Percentiles rank a stretch among this genome's conserved stretches.
phyloP scores from a whole-genome alignment of 441 rosid genomes.

The Bocquillonia castaneifolia region DNA sequence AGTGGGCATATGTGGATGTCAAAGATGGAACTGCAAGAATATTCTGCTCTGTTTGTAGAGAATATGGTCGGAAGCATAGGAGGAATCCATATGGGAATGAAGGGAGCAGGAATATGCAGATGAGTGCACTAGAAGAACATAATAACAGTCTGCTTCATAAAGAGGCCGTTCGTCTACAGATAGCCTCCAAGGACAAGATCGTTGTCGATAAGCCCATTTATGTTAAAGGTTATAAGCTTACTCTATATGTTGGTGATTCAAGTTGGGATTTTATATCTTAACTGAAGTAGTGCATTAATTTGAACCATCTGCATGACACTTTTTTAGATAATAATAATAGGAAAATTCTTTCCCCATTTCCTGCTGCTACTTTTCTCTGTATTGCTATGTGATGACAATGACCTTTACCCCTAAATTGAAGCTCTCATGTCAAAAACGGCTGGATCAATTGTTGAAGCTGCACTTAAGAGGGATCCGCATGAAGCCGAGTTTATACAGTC shows the following conservation, averaged over 20 bases:
- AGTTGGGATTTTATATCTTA: background rate
- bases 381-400: slow-evolving; percentile 16
- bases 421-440: slow-evolving; percentile 99
- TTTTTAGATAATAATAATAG: slow-evolving; percentile 1
- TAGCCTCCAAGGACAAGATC: slow-evolving; percentile 92
- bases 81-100: slow-evolving; percentile 98
- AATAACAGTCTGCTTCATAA: slow-evolving; percentile 98
- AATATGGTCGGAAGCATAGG: slow-evolving; percentile 94
- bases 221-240: slow-evolving; percentile 67
- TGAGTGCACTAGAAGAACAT: slow-evolving; percentile 99
- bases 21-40: slow-evolving; percentile 97
- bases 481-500: slow-evolving; percentile 91
- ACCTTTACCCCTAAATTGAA: slow-evolving; percentile 46
- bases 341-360: slow-evolving; percentile 16
- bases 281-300: background rate
- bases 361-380: slow-evolving; percentile 13
- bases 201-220: slow-evolving; percentile 79
- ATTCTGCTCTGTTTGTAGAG: slow-evolving; percentile 94
- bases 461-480: slow-evolving; percentile 89
- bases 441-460: slow-evolving; percentile 92
- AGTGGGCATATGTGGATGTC: slow-evolving; percentile 98
- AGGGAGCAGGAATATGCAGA: slow-evolving; percentile 99
- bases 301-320: slow-evolving; percentile 12
- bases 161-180: slow-evolving; percentile 97
- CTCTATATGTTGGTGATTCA: slow-evolving; percentile 6